Evolutionary conservation across 202 grass and related monocot species (phyloP).

Genomic region (Hordeum pubiflorum): DNA sequence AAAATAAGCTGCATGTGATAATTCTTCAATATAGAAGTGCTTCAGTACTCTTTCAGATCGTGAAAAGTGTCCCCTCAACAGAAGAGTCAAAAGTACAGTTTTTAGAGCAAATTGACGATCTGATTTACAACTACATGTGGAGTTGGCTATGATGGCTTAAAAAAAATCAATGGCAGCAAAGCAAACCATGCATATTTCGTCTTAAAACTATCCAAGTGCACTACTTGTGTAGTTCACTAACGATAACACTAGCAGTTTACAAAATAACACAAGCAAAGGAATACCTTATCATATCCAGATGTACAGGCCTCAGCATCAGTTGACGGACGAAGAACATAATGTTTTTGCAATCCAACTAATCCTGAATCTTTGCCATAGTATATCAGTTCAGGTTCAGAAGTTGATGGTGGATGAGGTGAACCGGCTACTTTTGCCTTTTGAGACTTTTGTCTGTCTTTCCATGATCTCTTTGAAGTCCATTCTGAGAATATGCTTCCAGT

Average conservation of each 20-base stretch:
- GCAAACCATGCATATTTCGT: not conserved
- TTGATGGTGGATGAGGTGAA: slow-evolving; percentile 34
- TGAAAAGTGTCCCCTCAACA: not conserved
- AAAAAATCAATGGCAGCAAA: not conserved
- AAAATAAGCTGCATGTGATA: not conserved
- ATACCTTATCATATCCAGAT: slow-evolving; percentile 93
- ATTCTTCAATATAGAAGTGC: not conserved
- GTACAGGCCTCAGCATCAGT: slow-evolving; percentile 38
- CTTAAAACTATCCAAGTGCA: not conserved
- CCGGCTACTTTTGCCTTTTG: slow-evolving; percentile 38
- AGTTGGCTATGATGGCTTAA: not conserved
- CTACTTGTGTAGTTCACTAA: not conserved
- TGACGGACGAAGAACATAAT: slow-evolving; percentile 33
- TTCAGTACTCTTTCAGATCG: not conserved
- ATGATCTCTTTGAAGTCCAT: slow-evolving; percentile 71
- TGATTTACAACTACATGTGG: not conserved
- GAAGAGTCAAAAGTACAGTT: not conserved
- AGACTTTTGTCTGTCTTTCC: slow-evolving; percentile 64
- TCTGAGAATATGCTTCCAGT: slow-evolving; percentile 46
- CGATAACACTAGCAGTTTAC: not conserved
- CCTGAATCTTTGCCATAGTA: slow-evolving; percentile 94
- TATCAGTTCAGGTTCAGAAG: slow-evolving; percentile 75
- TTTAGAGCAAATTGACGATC: not conserved
- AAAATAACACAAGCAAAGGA: not conserved
- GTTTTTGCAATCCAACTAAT: slow-evolving; percentile 64